Percentiles rank a stretch among this genome's conserved stretches.
Evolutionary conservation across 805 yeast genomes (phyloP).

Genomic region (Blastobotrys mokoenaii): DNA sequence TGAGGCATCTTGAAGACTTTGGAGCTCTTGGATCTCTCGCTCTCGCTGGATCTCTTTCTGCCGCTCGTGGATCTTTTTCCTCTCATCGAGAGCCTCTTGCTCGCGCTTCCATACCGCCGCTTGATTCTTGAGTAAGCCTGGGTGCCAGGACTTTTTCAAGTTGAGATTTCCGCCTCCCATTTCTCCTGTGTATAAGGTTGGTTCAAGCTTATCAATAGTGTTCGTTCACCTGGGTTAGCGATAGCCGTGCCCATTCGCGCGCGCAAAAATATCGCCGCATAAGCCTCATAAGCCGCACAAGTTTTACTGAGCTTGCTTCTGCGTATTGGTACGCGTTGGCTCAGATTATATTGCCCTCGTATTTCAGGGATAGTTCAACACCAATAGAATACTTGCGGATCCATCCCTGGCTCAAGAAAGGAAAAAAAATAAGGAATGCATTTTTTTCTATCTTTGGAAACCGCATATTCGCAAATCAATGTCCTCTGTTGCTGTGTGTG

Average conservation of each 20-base stretch:
- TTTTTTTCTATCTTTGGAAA: too few species aligned
- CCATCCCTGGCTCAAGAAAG: too few species aligned
- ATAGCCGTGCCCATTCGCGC: not conserved
- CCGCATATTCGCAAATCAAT: too few species aligned
- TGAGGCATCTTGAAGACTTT: conserved; percentile 36
- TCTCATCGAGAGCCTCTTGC: conserved; percentile 66
- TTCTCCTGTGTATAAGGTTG: not conserved
- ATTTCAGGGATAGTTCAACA: too few species aligned
- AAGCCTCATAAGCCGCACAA: not conserved
- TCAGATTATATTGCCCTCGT: too few species aligned
- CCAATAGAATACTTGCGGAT: too few species aligned
- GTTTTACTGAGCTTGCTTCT: too few species aligned
- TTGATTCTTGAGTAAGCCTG: conserved; percentile 76
- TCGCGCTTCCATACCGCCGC: conserved; percentile 79
- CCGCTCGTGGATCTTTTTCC: conserved; percentile 52
- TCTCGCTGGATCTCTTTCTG: conserved; percentile 57
- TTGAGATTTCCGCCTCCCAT: conserved; percentile 67
- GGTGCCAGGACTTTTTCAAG: conserved; percentile 94
- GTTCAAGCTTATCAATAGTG: too few species aligned
- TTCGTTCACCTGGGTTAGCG: not conserved
- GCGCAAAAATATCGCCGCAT: not conserved
- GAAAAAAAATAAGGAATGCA: not conserved
- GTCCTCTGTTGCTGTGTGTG: too few species aligned
- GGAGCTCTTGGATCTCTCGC: conserved; percentile 48
- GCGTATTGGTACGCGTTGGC: too few species aligned